Evolutionary conservation across 2,329 filamentous ascomycete genomes (phyloP).

Genomic region (Hirsutella rhossiliensis): DNA sequence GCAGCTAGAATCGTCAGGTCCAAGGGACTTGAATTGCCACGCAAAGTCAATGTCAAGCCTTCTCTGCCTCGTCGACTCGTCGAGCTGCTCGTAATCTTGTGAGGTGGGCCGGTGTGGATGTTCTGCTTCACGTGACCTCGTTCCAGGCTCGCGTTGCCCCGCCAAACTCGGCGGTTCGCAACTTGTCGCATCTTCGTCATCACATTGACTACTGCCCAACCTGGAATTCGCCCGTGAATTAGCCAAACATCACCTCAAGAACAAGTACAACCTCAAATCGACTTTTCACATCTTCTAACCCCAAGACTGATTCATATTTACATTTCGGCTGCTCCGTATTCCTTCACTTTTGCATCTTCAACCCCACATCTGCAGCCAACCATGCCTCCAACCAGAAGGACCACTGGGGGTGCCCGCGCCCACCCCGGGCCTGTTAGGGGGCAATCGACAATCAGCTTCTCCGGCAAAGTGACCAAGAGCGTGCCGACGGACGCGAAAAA

Average conservation of each 20-base stretch:
- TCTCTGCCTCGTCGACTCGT: background rate
- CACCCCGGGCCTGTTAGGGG: conserved; percentile 26
- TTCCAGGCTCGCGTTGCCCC: conserved; percentile 40
- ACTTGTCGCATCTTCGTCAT: conserved; percentile 3
- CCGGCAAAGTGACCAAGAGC: conserved; percentile 43
- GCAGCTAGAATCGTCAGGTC: too few species aligned
- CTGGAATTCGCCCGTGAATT: background rate
- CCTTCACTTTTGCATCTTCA: background rate
- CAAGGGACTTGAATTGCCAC: too few species aligned
- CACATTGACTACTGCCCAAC: background rate
- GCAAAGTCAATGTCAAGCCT: background rate
- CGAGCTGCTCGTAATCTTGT: too few species aligned
- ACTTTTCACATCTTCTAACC: background rate
- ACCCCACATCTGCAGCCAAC: conserved; percentile 5
- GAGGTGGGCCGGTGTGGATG: too few species aligned
- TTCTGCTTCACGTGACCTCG: conserved; percentile 35
- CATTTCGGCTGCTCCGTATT: background rate
- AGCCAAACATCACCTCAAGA: background rate
- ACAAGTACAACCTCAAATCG: too few species aligned
- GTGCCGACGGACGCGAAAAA: conserved; percentile 35
- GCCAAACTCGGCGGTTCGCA: conserved; percentile 25
- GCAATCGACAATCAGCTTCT: conserved; percentile 47
- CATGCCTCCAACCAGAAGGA: conserved; percentile 39
- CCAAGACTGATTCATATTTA: background rate
- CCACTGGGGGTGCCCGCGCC: conserved; percentile 25